These are phyloP conservation scores for Backusella tarrabulga DNA, from an alignment of 192 early-diverging fungal genomes.

Conservation along the genomic window DNA sequence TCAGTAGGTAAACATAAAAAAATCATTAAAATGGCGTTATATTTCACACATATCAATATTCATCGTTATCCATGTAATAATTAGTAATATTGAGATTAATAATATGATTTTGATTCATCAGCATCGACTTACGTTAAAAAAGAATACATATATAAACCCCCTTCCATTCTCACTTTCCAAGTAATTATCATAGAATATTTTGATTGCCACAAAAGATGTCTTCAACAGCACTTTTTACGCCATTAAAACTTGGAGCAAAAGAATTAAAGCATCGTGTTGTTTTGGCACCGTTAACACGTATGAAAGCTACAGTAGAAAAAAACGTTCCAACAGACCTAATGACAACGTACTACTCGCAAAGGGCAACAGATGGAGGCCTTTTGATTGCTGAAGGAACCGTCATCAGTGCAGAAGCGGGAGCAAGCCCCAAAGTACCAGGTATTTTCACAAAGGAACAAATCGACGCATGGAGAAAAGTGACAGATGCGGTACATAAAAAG, in stretches of 20 bases:
- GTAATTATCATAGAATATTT: not conserved
- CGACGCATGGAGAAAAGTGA: conserved; percentile 46
- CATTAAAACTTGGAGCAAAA: conserved; percentile 12
- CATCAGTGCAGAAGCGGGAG: conserved; percentile 9
- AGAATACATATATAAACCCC: not conserved
- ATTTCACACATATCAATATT: not conserved
- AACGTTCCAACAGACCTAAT: conserved; percentile 7
- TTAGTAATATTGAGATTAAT: not conserved
- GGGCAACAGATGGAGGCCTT: conserved; percentile 18
- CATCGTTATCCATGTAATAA: not conserved
- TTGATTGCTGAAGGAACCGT: conserved; percentile 23
- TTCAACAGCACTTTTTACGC: conserved; percentile 10
- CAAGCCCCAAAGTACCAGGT: conserved; percentile 18
- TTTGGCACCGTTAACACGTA: conserved; percentile 19
- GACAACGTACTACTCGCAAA: conserved; percentile 22
- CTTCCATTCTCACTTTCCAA: too few species aligned
- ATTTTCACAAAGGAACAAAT: conserved; percentile 41
- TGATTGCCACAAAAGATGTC: not conserved
- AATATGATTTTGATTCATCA: not conserved
- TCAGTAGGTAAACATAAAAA: not conserved
- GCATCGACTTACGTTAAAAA: not conserved
- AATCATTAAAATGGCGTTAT: not conserved
- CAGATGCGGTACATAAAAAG: conserved; percentile 53
- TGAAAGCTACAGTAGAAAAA: not conserved
- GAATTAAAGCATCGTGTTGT: conserved; percentile 20